These are phyloP conservation scores for Sodiomyces alkalinus DNA, from an alignment of 2,329 filamentous ascomycete species.

Conservation along the genomic window DNA sequence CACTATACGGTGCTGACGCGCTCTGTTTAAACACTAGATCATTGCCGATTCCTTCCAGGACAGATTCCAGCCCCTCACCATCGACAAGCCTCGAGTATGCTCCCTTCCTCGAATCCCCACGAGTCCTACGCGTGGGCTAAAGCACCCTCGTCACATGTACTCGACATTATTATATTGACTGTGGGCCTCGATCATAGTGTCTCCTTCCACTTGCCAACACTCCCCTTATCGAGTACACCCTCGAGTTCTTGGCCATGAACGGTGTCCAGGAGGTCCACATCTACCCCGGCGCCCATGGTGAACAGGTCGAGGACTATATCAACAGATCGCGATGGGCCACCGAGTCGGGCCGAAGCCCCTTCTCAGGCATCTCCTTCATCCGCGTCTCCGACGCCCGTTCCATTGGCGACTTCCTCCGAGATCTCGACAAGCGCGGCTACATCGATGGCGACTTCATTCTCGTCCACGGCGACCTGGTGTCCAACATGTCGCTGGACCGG, in stretches of 20 bases:
- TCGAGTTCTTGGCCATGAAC: constrained; percentile 90
- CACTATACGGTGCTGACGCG: neutral
- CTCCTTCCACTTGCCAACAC: constrained; percentile 86
- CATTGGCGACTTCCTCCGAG: constrained; percentile 85
- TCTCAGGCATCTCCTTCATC: constrained; percentile 69
- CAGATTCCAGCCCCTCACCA: constrained; percentile 75
- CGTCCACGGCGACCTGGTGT: constrained; percentile 84
- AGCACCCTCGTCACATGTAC: too few relatives aligned
- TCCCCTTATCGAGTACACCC: constrained; percentile 91
- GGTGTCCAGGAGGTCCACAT: constrained; percentile 90
- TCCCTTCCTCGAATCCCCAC: neutral
- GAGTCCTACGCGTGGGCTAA: too few relatives aligned
- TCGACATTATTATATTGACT: constrained; percentile 8
- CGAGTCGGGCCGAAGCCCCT: constrained; percentile 42
- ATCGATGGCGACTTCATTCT: constrained; percentile 85
- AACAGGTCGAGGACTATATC: constrained; percentile 78
- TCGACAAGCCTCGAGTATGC: constrained; percentile 73
- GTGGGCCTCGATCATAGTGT: constrained; percentile 42
- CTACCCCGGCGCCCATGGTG: constrained; percentile 77
- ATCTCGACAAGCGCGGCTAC: constrained; percentile 72
- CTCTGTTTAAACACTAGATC: constrained; percentile 45
- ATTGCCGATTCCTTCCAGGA: constrained; percentile 93
- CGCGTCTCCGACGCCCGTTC: constrained; percentile 71
- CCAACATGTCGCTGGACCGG: constrained; percentile 72
- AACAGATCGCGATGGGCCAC: constrained; percentile 59